These are phyloP conservation scores for Argentina anserina DNA, from an alignment of 306 rosid species.

Conservation along the genomic window DNA sequence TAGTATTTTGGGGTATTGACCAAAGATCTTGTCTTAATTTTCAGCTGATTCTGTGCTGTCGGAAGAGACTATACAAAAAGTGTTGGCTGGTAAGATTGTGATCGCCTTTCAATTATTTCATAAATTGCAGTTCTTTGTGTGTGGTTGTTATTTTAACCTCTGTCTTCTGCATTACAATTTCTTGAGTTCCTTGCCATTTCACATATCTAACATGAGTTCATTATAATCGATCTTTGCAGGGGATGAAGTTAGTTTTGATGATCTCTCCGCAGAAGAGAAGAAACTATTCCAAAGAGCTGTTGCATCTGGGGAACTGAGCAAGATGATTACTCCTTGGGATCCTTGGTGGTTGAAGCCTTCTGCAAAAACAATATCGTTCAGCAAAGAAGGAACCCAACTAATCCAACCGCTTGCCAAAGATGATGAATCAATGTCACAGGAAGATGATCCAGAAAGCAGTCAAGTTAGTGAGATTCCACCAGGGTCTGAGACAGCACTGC, in stretches of 20 bases:
- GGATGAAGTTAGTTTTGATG: conserved; percentile 66
- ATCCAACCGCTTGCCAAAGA: conserved; percentile 50
- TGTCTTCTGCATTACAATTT: background rate
- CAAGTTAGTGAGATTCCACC: conserved; percentile 53
- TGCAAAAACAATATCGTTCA: conserved; percentile 61
- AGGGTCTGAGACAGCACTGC: conserved; percentile 67
- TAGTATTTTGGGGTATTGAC: background rate
- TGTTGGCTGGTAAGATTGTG: background rate
- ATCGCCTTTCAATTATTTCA: no score
- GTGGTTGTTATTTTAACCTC: background rate
- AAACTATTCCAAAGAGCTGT: conserved; percentile 74
- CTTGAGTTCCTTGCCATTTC: conserved; percentile 4
- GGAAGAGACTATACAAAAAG: background rate
- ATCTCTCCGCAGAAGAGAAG: conserved; percentile 73
- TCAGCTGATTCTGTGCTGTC: background rate
- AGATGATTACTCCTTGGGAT: conserved; percentile 92
- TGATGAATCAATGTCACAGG: conserved; percentile 14
- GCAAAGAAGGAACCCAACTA: conserved; percentile 79
- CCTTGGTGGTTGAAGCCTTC: conserved; percentile 91
- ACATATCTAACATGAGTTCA: conserved; percentile 21
- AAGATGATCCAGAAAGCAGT: conserved; percentile 27
- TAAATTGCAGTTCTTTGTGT: background rate
- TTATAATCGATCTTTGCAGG: conserved; percentile 41
- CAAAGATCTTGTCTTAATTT: background rate
- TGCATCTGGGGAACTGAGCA: conserved; percentile 83